phyloP scores from a whole-genome alignment of 441 rosid species.

The Jatropha multifida region DNA sequence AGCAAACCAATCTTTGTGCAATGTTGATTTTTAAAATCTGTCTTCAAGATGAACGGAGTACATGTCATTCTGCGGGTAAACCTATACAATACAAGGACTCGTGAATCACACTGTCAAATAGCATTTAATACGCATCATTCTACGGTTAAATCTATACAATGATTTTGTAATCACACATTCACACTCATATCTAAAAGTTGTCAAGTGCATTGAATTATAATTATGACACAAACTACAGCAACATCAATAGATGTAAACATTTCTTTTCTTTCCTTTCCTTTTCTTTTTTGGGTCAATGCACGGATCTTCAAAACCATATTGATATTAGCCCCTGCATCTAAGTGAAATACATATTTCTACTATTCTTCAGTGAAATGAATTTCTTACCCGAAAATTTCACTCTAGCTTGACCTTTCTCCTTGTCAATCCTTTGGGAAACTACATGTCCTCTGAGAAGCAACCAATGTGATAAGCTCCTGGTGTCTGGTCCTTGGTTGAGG shows the following conservation, averaged over 20 bases:
- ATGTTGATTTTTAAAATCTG: too few relatives aligned
- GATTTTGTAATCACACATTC: neutral
- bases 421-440: neutral
- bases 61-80: too few relatives aligned
- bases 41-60: too few relatives aligned
- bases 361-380: neutral
- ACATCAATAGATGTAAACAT: neutral
- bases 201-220: neutral
- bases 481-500: conserved; percentile 41
- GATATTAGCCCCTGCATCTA: neutral
- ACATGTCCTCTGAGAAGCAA: conserved; percentile 57
- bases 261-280: neutral
- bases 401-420: neutral
- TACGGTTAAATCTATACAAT: neutral
- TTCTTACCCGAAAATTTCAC: neutral
- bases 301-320: neutral
- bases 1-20: too few relatives aligned
- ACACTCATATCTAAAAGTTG: neutral
- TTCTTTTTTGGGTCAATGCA: neutral
- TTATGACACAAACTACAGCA: neutral
- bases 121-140: neutral
- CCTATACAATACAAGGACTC: too few relatives aligned
- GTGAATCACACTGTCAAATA: too few relatives aligned
- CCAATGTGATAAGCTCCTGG: conserved; percentile 61
- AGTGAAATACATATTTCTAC: neutral